Base-by-base conservation (phyloP, 108 stramenopile species). In the Cyclotella sp. region DNA sequence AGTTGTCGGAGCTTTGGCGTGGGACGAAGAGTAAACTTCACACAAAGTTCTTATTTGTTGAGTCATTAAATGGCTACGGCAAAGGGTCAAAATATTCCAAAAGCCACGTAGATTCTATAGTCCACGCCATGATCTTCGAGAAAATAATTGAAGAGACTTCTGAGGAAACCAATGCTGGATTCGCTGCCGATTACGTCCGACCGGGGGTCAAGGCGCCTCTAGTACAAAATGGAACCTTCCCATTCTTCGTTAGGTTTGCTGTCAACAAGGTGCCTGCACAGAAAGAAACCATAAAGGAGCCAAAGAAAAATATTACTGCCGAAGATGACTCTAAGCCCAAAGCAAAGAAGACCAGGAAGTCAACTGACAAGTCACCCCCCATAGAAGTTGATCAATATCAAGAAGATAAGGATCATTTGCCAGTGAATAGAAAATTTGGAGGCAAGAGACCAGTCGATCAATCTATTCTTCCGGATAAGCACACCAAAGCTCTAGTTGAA, bases 51-150 rank as follows among this genome's bases (percentile, higher is more conserved):
- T 59, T 84, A 22, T 54, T 61, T n/a, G 68, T 27, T 16, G 53
- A 57, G 13, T 47, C 43, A 0, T 55, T 88, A 6, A 49, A 52
- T 51, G 86, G 86, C 10, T 93, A 91, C 57, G 92, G 93, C 15
- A 76, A 67, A 24, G 93, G 91, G 11, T 75, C 84, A 18, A 91
- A 88, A 51, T 89, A 69, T 79, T 87, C 80, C 72, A 91, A 89
- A 65, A 19, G 52, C 45, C 92, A 93, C 8, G 41, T 90, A 22
- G 95, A 95, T 77, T 40, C 73, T 27, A 92, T 94, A 22, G 73
- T 82, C 41, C 93, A 96, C 70, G 70, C 87, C 0, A 75, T 94
- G 79, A 79, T 94, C 15, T 93, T 88, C 79, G 91, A 93, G 69
- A 76, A 73, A 4, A 81, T 95, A 13, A 55, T 96, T 41, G 81